Conservation (phyloP, 768 basidiomycete species). For the Gyrodon lividus region DNA sequence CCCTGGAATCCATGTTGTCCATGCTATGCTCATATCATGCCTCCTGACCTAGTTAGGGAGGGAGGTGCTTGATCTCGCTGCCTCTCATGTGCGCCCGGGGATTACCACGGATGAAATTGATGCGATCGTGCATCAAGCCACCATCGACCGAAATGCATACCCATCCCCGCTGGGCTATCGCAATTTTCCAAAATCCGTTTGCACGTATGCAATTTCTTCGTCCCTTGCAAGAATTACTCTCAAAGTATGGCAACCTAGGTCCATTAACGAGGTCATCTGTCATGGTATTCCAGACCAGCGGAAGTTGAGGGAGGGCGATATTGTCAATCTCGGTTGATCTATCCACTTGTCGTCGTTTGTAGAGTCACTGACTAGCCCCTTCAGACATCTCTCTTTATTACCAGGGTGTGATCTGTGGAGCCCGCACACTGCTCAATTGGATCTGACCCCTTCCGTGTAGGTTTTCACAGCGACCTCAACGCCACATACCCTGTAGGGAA, state of each 20-base stretch:
- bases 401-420: slow-evolving; percentile 48
- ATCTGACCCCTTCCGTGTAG: slow-evolving; percentile 35
- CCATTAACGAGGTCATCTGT: slow-evolving; percentile 94
- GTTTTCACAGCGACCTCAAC: slow-evolving; percentile 91
- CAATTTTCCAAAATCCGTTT: slow-evolving; percentile 91
- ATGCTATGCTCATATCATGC: neutral
- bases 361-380: slow-evolving; percentile 15
- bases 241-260: slow-evolving; percentile 43
- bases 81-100: slow-evolving; percentile 83
- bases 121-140: slow-evolving; percentile 88
- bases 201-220: slow-evolving; percentile 64
- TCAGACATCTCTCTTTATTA: slow-evolving; percentile 80
- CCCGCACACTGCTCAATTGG: neutral
- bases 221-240: slow-evolving; percentile 1
- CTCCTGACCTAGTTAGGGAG: slow-evolving; percentile 61
- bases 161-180: slow-evolving; percentile 93
- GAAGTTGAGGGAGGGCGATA: slow-evolving; percentile 87
- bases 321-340: slow-evolving; percentile 83
- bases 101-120: slow-evolving; percentile 96
- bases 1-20: slow-evolving; percentile 1
- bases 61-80: slow-evolving; percentile 92
- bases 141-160: slow-evolving; percentile 87
- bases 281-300: slow-evolving; percentile 94
- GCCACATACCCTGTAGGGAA: slow-evolving; percentile 89
- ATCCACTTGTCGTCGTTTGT: slow-evolving; percentile 6